Percentiles rank a stretch among this genome's conserved stretches.
Evolutionary conservation across 2,329 filamentous ascomycete genomes (phyloP).

Genomic region (Cladophialophora carrionii): DNA sequence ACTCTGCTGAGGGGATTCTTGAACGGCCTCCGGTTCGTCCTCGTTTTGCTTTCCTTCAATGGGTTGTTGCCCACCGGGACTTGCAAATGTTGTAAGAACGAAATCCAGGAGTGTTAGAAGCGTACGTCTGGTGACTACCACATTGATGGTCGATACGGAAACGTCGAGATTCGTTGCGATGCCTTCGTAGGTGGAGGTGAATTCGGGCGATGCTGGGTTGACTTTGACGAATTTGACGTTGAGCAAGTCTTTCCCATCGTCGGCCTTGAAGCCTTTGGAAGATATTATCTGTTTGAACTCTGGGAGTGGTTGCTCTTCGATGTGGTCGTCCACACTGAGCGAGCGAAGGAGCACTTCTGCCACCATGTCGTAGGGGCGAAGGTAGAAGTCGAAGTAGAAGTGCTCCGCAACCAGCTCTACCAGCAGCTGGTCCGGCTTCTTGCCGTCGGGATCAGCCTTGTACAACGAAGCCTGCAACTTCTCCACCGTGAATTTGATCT

Average conservation of each 20-base stretch:
- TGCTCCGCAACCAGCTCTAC: slow-evolving; percentile 89
- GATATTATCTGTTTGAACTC: slow-evolving; percentile 99
- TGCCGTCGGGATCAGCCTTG: slow-evolving; percentile 75
- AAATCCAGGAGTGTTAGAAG: slow-evolving; percentile 92
- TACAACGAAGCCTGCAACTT: slow-evolving; percentile 91
- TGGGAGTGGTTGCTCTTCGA: slow-evolving; percentile 78
- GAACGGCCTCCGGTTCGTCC: slow-evolving; percentile 42
- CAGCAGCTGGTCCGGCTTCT: slow-evolving; percentile 74
- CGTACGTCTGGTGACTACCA: slow-evolving; percentile 91
- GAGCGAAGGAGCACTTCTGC: slow-evolving; percentile 87
- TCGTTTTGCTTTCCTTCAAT: slow-evolving; percentile 47
- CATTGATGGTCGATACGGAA: slow-evolving; percentile 89
- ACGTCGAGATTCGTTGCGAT: slow-evolving; percentile 92
- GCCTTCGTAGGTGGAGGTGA: slow-evolving; percentile 86
- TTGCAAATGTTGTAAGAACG: slow-evolving; percentile 86
- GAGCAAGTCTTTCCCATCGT: slow-evolving; percentile 79
- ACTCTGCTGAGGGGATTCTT: slow-evolving; percentile 31
- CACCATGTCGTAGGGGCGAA: slow-evolving; percentile 87
- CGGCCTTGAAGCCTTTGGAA: slow-evolving; percentile 72
- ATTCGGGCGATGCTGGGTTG: slow-evolving; percentile 88
- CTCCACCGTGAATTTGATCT: slow-evolving; percentile 96
- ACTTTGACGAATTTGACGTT: slow-evolving; percentile 87
- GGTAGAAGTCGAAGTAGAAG: slow-evolving; percentile 85
- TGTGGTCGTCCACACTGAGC: slow-evolving; percentile 89
- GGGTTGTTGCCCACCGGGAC: slow-evolving; percentile 51